Conservation (phyloP, 345 rosid genomes). For the Bretschneidera sinensis region DNA sequence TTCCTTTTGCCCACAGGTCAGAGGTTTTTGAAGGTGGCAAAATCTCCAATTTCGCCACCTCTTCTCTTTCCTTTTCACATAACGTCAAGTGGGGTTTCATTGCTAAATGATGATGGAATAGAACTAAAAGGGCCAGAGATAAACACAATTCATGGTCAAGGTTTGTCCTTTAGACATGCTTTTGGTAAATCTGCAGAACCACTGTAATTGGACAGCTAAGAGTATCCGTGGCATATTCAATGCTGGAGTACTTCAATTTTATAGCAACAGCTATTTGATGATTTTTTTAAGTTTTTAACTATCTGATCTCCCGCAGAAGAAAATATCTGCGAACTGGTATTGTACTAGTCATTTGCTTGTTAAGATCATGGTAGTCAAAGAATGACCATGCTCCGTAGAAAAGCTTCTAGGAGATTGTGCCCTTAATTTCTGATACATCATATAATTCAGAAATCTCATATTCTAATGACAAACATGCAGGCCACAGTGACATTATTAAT, state of each 20-base stretch:
- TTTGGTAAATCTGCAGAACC: too few species aligned
- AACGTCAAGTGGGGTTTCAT: slow-evolving; percentile 58
- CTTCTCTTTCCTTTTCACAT: slow-evolving; percentile 68
- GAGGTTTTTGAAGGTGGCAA: slow-evolving; percentile 72
- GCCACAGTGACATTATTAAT: slow-evolving; percentile 37
- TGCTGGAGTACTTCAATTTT: neutral
- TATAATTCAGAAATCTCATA: neutral
- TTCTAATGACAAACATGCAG: slow-evolving; percentile 28
- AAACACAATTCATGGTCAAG: slow-evolving; percentile 47
- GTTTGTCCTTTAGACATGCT: slow-evolving; percentile 18
- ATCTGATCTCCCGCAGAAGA: neutral
- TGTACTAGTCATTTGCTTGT: too few species aligned
- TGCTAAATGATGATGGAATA: slow-evolving; percentile 52
- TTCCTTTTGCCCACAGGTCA: slow-evolving; percentile 44
- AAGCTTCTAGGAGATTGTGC: too few species aligned
- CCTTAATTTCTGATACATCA: slow-evolving; percentile 6
- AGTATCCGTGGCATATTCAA: neutral
- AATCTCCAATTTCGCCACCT: slow-evolving; percentile 80
- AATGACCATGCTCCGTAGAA: neutral
- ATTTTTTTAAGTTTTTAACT: too few species aligned
- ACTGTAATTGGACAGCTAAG: neutral
- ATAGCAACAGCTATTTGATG: neutral
- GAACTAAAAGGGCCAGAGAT: slow-evolving; percentile 60
- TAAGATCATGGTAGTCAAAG: neutral
- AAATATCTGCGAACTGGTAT: neutral